phyloP scores from a whole-genome alignment of 2,329 filamentous ascomycete species.

The Xylogone sp. region DNA sequence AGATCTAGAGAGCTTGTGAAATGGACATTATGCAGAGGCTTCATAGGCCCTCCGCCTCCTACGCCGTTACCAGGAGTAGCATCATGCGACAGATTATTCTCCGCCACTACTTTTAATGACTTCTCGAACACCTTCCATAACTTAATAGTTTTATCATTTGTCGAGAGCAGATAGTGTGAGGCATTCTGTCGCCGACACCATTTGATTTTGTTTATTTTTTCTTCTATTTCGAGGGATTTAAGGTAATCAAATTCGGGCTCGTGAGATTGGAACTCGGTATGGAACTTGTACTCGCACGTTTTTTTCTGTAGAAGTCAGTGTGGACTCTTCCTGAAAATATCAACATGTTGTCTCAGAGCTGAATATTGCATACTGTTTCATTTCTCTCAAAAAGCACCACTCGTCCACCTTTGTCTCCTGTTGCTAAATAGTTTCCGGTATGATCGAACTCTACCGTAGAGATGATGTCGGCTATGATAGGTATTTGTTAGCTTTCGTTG shows the following conservation, averaged over 20 bases:
- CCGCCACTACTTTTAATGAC: conserved; percentile 95
- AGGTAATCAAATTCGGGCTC: conserved; percentile 99
- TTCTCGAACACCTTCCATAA: conserved; percentile 99
- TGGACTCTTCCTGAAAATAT: neutral
- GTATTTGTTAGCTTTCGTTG: conserved; percentile 13
- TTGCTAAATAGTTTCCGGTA: conserved; percentile 84
- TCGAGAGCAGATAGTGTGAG: conserved; percentile 95
- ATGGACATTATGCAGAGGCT: conserved; percentile 65
- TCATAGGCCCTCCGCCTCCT: conserved; percentile 69
- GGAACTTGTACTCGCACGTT: conserved; percentile 99
- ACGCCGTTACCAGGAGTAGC: conserved; percentile 72
- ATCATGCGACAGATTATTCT: conserved; percentile 97
- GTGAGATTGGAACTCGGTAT: conserved; percentile 99
- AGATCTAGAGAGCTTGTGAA: conserved; percentile 81
- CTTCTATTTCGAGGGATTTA: conserved; percentile 98
- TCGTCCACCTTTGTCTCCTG: conserved; percentile 83
- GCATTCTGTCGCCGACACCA: conserved; percentile 98
- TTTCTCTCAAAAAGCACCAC: conserved; percentile 90
- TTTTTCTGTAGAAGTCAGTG: conserved; percentile 72
- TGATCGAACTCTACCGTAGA: conserved; percentile 90
- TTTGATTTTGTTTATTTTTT: conserved; percentile 99
- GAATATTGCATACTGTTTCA: conserved; percentile 66
- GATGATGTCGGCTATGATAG: conserved; percentile 72
- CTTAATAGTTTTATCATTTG: conserved; percentile 99
- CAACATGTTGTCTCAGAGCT: neutral